Conservation (phyloP, 768 basidiomycete species). For the Suillus paluster region DNA sequence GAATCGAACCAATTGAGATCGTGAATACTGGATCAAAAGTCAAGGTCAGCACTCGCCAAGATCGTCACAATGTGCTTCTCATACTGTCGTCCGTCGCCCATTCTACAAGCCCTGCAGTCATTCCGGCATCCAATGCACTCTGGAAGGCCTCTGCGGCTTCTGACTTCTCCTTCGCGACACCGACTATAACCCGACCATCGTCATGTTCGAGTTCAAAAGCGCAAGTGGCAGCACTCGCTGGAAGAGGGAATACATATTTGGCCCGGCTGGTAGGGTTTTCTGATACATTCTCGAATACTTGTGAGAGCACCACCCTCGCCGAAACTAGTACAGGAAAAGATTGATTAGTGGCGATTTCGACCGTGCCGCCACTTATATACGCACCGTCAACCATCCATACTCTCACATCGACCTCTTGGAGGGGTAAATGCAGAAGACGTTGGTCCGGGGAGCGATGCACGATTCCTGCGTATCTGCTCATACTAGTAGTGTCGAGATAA, state of each 20-base stretch:
- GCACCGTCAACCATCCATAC: constrained; percentile 50
- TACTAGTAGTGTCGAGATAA: constrained; percentile 6
- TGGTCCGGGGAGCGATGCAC: constrained; percentile 32
- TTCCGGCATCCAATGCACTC: constrained; percentile 44
- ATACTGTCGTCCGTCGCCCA: constrained; percentile 56
- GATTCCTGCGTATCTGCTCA: constrained; percentile 29
- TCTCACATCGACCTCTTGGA: constrained; percentile 46
- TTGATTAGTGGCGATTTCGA: not conserved
- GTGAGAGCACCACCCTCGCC: constrained; percentile 46
- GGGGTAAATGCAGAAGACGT: constrained; percentile 37
- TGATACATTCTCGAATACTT: constrained; percentile 45
- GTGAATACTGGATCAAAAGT: constrained; percentile 49
- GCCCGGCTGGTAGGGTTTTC: constrained; percentile 45
- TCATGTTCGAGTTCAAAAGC: constrained; percentile 53
- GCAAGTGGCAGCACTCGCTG: constrained; percentile 56
- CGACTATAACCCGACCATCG: constrained; percentile 47
- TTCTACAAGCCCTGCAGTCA: constrained; percentile 49
- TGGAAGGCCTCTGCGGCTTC: constrained; percentile 46
- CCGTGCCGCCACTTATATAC: not conserved
- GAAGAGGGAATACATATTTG: constrained; percentile 64
- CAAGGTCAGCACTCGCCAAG: not conserved
- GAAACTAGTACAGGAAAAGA: constrained; percentile 39
- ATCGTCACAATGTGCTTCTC: constrained; percentile 19
- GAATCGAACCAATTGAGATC: constrained; percentile 60
- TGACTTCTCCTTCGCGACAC: constrained; percentile 52